Percentiles rank a stretch among this genome's conserved stretches.
Conservation (phyloP, 345 rosid genomes). For the Euphorbia pulcherrima region DNA sequence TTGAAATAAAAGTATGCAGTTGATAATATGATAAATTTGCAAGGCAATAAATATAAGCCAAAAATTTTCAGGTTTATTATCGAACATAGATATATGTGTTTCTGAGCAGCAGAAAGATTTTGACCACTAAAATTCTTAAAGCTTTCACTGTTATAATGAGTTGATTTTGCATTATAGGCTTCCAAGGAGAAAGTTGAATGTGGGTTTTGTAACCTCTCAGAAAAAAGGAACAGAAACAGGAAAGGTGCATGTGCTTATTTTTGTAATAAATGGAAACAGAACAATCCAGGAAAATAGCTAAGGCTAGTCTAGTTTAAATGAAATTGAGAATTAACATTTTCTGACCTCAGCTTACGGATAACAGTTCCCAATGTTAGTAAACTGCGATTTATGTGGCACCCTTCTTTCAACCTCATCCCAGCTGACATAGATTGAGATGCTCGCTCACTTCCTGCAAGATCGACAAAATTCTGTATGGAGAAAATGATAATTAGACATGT, state of each 20-base stretch:
- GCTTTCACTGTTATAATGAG: background rate
- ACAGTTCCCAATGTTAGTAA: slow-evolving; percentile 91
- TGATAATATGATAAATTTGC: background rate
- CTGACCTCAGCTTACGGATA: slow-evolving; percentile 90
- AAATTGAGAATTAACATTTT: slow-evolving; percentile 2
- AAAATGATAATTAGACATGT: slow-evolving; percentile 12
- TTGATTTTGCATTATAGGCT: background rate
- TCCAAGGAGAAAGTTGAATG: background rate
- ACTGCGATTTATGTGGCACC: slow-evolving; percentile 93
- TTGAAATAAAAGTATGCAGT: background rate
- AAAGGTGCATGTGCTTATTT: background rate
- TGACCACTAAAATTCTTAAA: background rate
- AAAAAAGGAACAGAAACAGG: background rate
- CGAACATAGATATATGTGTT: background rate
- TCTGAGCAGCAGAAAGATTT: background rate
- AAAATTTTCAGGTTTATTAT: background rate
- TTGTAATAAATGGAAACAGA: background rate
- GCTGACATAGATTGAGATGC: slow-evolving; percentile 89
- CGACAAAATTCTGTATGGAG: slow-evolving; percentile 65
- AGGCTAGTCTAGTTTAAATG: background rate
- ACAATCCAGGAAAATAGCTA: background rate
- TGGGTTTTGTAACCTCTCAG: background rate
- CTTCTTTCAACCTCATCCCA: slow-evolving; percentile 86
- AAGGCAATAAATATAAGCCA: background rate
- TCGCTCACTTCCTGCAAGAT: slow-evolving; percentile 97